Evolutionary conservation across 345 rosid genomes (phyloP).

Genomic region (Eucalyptus curtisii): DNA sequence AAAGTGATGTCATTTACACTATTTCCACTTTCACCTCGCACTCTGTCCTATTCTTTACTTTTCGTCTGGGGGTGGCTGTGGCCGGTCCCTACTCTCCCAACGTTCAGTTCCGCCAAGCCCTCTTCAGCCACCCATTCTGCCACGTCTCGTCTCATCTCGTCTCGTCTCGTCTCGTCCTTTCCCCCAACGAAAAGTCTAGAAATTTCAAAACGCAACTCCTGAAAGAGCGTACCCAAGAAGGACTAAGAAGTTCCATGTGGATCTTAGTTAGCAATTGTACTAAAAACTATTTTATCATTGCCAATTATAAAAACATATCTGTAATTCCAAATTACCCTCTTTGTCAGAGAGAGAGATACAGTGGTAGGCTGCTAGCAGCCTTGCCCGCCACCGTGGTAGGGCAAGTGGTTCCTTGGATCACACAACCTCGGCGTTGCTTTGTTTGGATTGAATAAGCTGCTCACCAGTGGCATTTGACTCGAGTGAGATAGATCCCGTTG

Average conservation of each 20-base stretch:
- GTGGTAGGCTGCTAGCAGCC: fast-evolving
- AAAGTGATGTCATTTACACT: background rate
- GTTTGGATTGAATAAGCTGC: background rate
- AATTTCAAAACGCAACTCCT: background rate
- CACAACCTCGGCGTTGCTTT: background rate
- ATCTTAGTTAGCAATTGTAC: background rate
- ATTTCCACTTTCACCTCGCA: background rate
- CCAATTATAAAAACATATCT: background rate
- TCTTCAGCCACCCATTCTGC: background rate
- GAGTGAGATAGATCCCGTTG: background rate
- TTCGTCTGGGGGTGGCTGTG: background rate
- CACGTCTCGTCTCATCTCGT: background rate
- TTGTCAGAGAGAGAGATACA: background rate
- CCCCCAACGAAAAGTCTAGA: background rate
- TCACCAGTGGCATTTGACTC: background rate
- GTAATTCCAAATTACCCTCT: background rate
- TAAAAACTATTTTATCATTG: background rate
- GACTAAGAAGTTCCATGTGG: background rate
- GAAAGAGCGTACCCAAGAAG: background rate
- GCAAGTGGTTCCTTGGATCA: background rate
- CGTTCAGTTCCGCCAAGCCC: background rate
- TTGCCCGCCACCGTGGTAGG: background rate
- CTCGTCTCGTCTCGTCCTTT: background rate
- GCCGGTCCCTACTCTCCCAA: background rate
- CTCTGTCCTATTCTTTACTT: background rate